phyloP scores from a whole-genome alignment of 2,329 filamentous ascomycete species.

The Akanthomyces muscarius region DNA sequence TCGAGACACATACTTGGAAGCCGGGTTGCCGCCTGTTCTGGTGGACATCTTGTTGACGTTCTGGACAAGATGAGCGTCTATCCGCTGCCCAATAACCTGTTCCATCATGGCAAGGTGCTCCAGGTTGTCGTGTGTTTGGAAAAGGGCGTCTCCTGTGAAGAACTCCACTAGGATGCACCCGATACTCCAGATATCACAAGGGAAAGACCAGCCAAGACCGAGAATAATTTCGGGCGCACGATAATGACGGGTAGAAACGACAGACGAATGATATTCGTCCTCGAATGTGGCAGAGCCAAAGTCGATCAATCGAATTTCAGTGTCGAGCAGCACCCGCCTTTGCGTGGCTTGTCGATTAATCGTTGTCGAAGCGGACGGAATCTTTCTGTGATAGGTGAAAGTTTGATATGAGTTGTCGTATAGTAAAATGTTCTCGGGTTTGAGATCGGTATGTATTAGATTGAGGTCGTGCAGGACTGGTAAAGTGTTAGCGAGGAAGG shows the following conservation, averaged over 20 bases:
- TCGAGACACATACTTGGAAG: constrained; percentile 55
- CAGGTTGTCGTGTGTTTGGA: constrained; percentile 69
- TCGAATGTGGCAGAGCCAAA: constrained; percentile 71
- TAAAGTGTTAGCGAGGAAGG: neutral
- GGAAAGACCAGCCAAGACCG: constrained; percentile 66
- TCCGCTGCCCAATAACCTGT: constrained; percentile 56
- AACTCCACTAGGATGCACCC: constrained; percentile 70
- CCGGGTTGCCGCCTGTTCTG: constrained; percentile 55
- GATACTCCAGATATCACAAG: constrained; percentile 71
- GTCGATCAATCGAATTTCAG: constrained; percentile 66
- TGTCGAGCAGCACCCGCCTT: constrained; percentile 61
- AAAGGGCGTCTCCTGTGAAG: constrained; percentile 66
- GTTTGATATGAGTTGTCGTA: constrained; percentile 64
- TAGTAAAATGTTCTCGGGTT: constrained; percentile 67
- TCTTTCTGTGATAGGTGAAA: constrained; percentile 67
- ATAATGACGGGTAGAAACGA: constrained; percentile 67
- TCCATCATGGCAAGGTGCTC: constrained; percentile 75
- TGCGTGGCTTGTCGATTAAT: constrained; percentile 59
- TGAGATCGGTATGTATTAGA: constrained; percentile 85
- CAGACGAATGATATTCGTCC: constrained; percentile 68
- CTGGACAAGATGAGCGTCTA: constrained; percentile 56
- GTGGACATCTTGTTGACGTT: constrained; percentile 48
- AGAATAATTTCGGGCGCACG: constrained; percentile 68
- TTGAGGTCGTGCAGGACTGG: constrained; percentile 93
- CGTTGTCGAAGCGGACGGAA: constrained; percentile 62